phyloP scores from a whole-genome alignment of 495 filamentous ascomycete genomes.

The Talaromyces stipitatus region DNA sequence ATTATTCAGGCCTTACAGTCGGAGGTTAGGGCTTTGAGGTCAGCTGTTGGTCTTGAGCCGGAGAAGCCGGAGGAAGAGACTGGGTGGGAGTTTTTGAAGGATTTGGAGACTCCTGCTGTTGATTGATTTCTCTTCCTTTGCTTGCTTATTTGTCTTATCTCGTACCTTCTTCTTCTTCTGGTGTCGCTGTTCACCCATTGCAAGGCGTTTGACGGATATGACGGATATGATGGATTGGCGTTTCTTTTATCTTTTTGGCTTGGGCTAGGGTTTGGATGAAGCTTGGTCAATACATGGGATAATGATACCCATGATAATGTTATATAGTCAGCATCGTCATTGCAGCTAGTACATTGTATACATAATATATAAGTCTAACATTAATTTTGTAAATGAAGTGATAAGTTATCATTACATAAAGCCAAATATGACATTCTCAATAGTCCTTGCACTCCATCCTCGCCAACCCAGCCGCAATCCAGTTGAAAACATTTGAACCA shows the following conservation, averaged over 20 bases:
- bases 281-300: neutral
- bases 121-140: conserved; percentile 16
- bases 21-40: conserved; percentile 46
- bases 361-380: neutral
- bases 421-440: neutral
- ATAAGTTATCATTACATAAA: neutral
- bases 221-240: neutral
- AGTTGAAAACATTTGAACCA: too few relatives aligned
- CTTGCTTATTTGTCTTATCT: neutral
- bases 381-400: neutral
- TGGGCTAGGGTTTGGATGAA: neutral
- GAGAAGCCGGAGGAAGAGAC: conserved; percentile 47
- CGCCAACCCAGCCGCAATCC: neutral
- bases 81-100: conserved; percentile 45
- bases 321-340: neutral
- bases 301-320: neutral
- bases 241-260: too few relatives aligned
- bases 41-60: conserved; percentile 44
- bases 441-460: neutral
- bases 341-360: neutral
- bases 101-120: conserved; percentile 27
- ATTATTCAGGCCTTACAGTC: conserved; percentile 46
- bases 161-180: neutral
- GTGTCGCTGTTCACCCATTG: neutral
- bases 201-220: neutral